Conservation (phyloP, 345 rosid species). For the Arabis hirsuta region DNA sequence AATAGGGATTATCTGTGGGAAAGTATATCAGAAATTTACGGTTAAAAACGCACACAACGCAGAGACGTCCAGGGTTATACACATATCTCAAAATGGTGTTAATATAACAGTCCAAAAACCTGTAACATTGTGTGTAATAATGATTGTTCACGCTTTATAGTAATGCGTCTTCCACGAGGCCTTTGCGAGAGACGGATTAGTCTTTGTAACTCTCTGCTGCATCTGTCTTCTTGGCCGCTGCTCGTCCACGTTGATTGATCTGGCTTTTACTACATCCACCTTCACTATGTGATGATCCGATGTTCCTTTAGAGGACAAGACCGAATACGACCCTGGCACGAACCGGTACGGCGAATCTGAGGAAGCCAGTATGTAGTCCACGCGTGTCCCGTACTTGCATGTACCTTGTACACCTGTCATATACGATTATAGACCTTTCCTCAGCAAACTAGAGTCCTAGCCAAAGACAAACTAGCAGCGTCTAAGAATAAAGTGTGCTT, state of each 20-base stretch:
- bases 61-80: conserved; percentile 14
- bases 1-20: conserved; percentile 1
- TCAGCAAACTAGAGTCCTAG: background rate
- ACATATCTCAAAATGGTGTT: conserved; percentile 26
- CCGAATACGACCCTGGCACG: conserved; percentile 88
- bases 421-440: background rate
- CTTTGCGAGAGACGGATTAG: conserved; percentile 50
- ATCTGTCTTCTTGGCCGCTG: conserved; percentile 42
- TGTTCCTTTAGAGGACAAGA: conserved; percentile 88
- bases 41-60: conserved; percentile 20
- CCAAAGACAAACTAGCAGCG: background rate
- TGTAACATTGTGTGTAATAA: background rate
- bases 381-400: conserved; percentile 93
- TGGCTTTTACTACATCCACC: conserved; percentile 64
- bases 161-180: conserved; percentile 64
- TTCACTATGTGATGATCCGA: conserved; percentile 97
- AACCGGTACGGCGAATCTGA: conserved; percentile 72
- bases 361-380: conserved; percentile 87
- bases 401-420: conserved; percentile 91
- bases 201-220: conserved; percentile 55
- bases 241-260: conserved; percentile 41
- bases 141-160: conserved; percentile 37
- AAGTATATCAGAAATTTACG: conserved; percentile 5
- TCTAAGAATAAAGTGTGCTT: conserved; percentile 17
- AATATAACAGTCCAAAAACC: conserved; percentile 9